Evolutionary conservation across 495 filamentous ascomycete species (phyloP), one percentile per base, ranked within the genome.

Genomic region (Tuber magnatum): DNA sequence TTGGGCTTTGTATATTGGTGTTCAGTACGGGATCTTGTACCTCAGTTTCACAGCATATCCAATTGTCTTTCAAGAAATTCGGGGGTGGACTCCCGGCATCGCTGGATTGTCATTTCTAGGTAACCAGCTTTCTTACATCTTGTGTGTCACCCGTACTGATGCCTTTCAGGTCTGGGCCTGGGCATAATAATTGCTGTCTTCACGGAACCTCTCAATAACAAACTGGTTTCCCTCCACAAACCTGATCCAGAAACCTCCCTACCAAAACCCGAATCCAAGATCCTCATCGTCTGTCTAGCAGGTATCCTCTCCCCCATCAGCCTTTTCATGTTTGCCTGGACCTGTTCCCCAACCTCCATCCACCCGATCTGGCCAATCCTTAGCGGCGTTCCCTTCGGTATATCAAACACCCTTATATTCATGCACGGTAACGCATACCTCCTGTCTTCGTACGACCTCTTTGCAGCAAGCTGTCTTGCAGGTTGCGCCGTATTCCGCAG

Each of bases 1-100:
- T 82, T 94, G 92, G 87, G 90, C 94, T 79, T 79, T 90, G 61
- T 91, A 91, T 77, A 88, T 91, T 73, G 88, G 88, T 18, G 80
- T 88, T 68, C 84, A 89, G 41, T 89, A 89, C 83, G 89, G 87
- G 38, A 92, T 94, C 70, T 85, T 95, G 0, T 95, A 95, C 82
- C 87, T 95, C 46, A 93, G 92, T 84, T 97, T 97, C 84, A 89
- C 92, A 42, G 92, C 92, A 32, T 90, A 89, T 78, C 93, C 93
- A 6, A 91, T 94, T 73, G 90, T 96, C 73, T 96, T 92, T 84
- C 85, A 88, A 42, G 81, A 88, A 35, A 78, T 89, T 73, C 91
- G 92, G 48, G 89, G 89, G 78, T 97, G 93, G 93, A 87, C 86
- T 69, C 85, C 89, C 68, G 91, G 91, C 56, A 80, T 92, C 61